These are phyloP conservation scores for Globisporangium splendens DNA, from an alignment of 352 stramenopile genomes.

Conservation along the genomic window DNA sequence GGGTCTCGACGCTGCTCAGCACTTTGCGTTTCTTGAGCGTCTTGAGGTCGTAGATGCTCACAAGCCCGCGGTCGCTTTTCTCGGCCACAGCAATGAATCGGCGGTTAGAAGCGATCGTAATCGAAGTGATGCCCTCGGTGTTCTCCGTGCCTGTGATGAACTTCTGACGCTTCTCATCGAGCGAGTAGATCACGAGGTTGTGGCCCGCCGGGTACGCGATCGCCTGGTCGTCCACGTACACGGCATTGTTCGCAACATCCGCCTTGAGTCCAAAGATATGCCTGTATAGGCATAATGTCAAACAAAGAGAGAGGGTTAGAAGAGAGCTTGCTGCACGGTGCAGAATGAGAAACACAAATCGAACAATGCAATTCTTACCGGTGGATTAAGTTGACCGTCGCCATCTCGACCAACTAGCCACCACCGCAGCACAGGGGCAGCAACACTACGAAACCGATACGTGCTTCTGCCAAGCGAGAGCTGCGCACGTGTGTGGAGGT, in stretches of 20 bases:
- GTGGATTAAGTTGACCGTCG: conserved; percentile 41
- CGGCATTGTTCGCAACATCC: conserved; percentile 76
- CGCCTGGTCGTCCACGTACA: conserved; percentile 83
- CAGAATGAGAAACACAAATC: too few species aligned
- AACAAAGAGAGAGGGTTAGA: background rate
- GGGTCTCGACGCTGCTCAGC: conserved; percentile 64
- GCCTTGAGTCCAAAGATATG: conserved; percentile 91
- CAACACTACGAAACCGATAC: background rate
- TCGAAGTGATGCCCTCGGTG: conserved; percentile 63
- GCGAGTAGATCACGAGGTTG: conserved; percentile 82
- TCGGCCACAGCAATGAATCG: conserved; percentile 80
- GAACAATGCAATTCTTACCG: conserved; percentile 16
- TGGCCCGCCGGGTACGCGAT: conserved; percentile 86
- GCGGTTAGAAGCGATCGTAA: conserved; percentile 63
- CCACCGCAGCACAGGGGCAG: background rate
- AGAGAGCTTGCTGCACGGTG: too few species aligned
- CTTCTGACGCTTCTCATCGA: conserved; percentile 91
- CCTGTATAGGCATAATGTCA: conserved; percentile 15
- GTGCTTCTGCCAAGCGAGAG: background rate
- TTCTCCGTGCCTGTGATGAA: conserved; percentile 81
- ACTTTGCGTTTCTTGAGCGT: conserved; percentile 91
- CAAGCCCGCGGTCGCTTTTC: conserved; percentile 57
- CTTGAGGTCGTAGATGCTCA: conserved; percentile 88
- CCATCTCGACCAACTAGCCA: conserved; percentile 17
- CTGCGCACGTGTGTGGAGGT: too few species aligned